Evolutionary conservation across 371 early-diverging fungal species (phyloP).

Genomic region (Nematocida sp.): DNA sequence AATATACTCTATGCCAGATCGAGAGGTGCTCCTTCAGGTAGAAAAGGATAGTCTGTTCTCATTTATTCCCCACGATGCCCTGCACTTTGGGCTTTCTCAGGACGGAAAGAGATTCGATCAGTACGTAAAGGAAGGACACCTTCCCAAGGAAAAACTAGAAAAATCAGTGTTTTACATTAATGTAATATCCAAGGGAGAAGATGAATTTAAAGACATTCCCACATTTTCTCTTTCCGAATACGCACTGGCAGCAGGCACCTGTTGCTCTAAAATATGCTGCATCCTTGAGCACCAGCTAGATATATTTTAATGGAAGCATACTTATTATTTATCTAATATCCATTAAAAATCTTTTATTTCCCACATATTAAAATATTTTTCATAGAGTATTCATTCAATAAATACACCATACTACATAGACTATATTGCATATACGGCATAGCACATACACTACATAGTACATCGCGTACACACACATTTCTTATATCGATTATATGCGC

Average conservation of each 20-base stretch:
- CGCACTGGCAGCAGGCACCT: conserved; percentile 45
- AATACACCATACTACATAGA: no score
- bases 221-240: conserved; percentile 20
- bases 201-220: conserved; percentile 18
- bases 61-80: conserved; percentile 76
- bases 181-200: conserved; percentile 36
- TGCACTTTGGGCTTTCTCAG: conserved; percentile 48
- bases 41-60: conserved; percentile 87
- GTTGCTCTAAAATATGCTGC: conserved; percentile 44
- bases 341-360: no score
- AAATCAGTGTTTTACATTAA: conserved; percentile 47
- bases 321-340: no score
- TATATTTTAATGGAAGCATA: conserved; percentile 53
- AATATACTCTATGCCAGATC: conserved; percentile 76
- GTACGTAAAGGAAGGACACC: background rate
- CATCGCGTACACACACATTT: no score
- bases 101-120: conserved; percentile 46
- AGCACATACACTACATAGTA: no score
- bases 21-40: conserved; percentile 84
- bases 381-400: no score
- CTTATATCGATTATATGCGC: no score
- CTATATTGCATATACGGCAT: no score
- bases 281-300: conserved; percentile 21
- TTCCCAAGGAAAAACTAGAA: background rate
- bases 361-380: no score